A percentile compares a stretch with the other conserved stretches of the same genome.
phyloP scores from a whole-genome alignment of 2,329 filamentous ascomycete genomes.

The Epichloe bromicola region DNA sequence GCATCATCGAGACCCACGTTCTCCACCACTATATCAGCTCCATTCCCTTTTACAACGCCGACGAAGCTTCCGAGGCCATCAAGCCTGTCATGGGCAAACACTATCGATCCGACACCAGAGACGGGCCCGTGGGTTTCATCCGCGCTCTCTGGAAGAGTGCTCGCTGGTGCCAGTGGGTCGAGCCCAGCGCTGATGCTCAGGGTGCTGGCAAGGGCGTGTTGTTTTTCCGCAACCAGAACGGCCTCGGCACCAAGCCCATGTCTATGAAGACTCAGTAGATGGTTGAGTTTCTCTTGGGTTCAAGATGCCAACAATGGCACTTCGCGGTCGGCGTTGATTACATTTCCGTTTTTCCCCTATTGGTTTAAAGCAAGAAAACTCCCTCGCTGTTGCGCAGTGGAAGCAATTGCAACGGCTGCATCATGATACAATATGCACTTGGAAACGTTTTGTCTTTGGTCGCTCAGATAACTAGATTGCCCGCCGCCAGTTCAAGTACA shows the following conservation, averaged over 20 bases:
- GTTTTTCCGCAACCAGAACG: conserved; percentile 94
- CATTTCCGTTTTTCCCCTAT: neutral
- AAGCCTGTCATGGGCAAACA: conserved; percentile 89
- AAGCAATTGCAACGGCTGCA: neutral
- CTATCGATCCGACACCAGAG: conserved; percentile 74
- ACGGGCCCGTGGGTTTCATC: conserved; percentile 72
- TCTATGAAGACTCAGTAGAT: conserved; percentile 10
- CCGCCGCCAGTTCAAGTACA: neutral
- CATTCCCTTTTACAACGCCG: conserved; percentile 94
- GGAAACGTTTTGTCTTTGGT: neutral
- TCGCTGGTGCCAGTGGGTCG: conserved; percentile 92
- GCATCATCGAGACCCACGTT: conserved; percentile 95
- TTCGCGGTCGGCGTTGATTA: conserved; percentile 2
- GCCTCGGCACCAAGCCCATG: conserved; percentile 48
- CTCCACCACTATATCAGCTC: conserved; percentile 94
- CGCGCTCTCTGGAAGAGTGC: conserved; percentile 68
- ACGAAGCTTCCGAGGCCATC: conserved; percentile 89
- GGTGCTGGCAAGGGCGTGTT: conserved; percentile 74
- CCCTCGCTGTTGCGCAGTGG: neutral
- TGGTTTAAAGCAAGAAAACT: neutral
- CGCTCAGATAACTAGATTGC: neutral
- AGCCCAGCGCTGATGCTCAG: conserved; percentile 70
- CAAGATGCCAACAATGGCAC: neutral
- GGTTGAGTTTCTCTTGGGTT: neutral
- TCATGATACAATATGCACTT: neutral